Evolutionary conservation across 2,329 filamentous ascomycete species (phyloP), one percentile per base, ranked within the genome.

Genomic region (Trichoderma polysporum): DNA sequence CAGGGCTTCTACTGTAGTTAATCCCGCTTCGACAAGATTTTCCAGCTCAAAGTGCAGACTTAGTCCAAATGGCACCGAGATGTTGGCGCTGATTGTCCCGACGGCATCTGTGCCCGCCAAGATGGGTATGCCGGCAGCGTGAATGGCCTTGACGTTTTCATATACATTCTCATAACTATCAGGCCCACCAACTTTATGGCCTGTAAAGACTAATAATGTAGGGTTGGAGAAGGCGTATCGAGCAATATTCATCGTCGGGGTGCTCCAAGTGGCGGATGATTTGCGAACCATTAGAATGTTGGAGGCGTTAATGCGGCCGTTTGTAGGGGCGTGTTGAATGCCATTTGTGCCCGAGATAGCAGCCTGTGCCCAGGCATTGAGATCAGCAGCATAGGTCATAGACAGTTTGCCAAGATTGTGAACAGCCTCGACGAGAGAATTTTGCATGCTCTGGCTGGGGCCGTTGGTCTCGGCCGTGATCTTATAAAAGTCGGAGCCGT

Each of bases 401-500:
- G 59, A 63, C 25, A 53, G 22, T 49, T 63, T 63, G n/a, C 59
- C 59, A 29, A 63, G 49, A 9, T 45, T 45, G 13, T 54, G 59
- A 45, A 63, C 59, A 13, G 59, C 59, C 2, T 45, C 59, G 9
- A 63, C 59, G 2, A 63, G 35, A 22, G 59, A 22, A n/a, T 63
- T 54, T 17, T 63, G 59, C 59, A 63, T 19, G n/a, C 33, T 53
- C 33, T 63, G 59, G n/a, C 59, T 54, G 5, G 59, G 59, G 4
- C 59, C 59, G 13, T 63, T 63, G 2, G 9, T n/a, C 33, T 63
- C 59, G 25, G 49, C 59, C 12, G 59, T 63, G 8, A 63, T 63
- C 17, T 63, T 63, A 25, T 63, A 63, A 45, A 63, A 63, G n/a
- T 63, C 59, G 59, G 59, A 63, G n/a, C 15, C 5, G 25, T 63